phyloP scores from a whole-genome alignment of 140 eudicot genomes.

The Erigeron philadelphicus region DNA sequence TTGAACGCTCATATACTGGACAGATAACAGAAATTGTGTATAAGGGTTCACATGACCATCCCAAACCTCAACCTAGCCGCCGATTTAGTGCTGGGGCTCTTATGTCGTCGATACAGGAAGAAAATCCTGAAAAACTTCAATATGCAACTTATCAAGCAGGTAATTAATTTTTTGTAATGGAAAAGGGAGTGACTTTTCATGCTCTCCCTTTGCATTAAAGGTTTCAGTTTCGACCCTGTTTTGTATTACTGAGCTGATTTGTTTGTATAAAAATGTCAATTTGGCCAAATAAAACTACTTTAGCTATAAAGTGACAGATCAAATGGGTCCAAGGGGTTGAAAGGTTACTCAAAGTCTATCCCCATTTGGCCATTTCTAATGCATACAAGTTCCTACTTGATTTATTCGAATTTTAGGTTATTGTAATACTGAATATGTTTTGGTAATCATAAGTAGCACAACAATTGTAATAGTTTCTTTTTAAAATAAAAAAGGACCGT shows the following conservation, averaged over 20 bases:
- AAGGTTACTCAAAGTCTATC: not conserved
- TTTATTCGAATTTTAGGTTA: constrained; percentile 1
- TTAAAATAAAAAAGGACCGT: not conserved
- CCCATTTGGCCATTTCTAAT: not conserved
- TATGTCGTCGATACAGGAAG: constrained; percentile 64
- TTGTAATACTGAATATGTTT: not conserved
- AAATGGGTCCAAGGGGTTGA: constrained; percentile 9
- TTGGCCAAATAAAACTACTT: not conserved
- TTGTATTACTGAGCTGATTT: not conserved
- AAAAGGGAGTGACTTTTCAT: not conserved
- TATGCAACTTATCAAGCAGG: constrained; percentile 59
- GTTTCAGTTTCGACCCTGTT: not conserved
- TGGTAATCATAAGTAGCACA: not conserved
- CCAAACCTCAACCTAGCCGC: constrained; percentile 89
- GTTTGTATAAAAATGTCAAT: constrained; percentile 2
- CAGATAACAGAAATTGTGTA: constrained; percentile 86
- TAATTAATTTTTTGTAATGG: constrained; percentile 1
- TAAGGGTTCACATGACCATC: constrained; percentile 94
- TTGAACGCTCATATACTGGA: constrained; percentile 83
- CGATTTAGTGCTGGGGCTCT: constrained; percentile 78
- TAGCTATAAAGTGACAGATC: constrained; percentile 2
- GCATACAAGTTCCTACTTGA: not conserved
- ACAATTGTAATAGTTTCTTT: not conserved
- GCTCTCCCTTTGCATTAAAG: not conserved
- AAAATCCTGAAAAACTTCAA: constrained; percentile 51